Base-by-base conservation (phyloP, 129 eudicot species). In the Lactuca saligna region DNA sequence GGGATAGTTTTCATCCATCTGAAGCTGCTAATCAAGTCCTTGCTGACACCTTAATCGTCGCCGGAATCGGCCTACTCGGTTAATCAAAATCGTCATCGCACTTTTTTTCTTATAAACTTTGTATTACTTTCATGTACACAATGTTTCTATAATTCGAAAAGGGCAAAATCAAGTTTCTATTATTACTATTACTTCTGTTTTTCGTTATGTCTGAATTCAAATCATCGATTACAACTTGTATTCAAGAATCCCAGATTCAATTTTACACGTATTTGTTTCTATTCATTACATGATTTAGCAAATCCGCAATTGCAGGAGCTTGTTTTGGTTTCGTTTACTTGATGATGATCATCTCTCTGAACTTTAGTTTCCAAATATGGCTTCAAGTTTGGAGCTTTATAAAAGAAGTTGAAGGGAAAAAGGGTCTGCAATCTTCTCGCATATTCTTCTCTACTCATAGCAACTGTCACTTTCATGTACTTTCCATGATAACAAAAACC, bases 1-100 rank as follows among this genome's bases (percentile, higher is more conserved):
- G 96, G 98, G 98, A 92, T 77, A 84, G 95, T 75, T 94, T 86
- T n/a, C 96, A 92, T 79, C 98, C 96, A 0, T 88, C 96, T 53
- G 80, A 86, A 77, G 96, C 98, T 12, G 95, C 98, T 38, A 92
- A 92, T 75, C 91, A 77, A 68, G 74, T 86, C 70, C 87, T 92
- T 29, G 95, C 97, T 7, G 96, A 88, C 72, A 49, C 85, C 13
- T 81, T 91, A 71, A 57, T 91, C 79, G 17, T 78, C 14, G 82
- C 86, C 64, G 98, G 98, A 25, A 88, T 92, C 64, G 10, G 60
- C 61, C 96, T 92, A 35, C 88, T 91, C 49, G 68, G 88, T 58
- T 89, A 64, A 75, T 38, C 34, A 4, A 46, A 4, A 46, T 16
- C 29, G 50, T 37, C 11, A 25, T 50, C 49, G 20, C 64, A 65